These are phyloP conservation scores for Puccinellia tenuiflora DNA, from an alignment of 176 grass and related monocot species.

Conservation along the genomic window DNA sequence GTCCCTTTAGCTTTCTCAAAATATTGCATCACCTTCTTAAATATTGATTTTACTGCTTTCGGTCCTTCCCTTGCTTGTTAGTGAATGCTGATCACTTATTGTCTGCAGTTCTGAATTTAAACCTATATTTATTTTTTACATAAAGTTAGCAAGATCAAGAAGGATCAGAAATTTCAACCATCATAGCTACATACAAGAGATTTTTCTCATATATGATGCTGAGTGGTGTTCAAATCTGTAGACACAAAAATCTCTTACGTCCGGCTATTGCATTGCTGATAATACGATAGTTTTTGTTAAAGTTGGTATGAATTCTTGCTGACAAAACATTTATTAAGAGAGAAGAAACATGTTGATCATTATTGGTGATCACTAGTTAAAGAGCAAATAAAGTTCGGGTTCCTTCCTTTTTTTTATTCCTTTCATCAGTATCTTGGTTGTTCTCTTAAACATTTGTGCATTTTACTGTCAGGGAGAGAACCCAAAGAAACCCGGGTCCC, in stretches of 20 bases:
- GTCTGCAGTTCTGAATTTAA: not conserved
- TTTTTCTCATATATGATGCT: not conserved
- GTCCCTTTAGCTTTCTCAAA: not conserved
- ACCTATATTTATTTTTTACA: not conserved
- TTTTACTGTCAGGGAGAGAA: constrained; percentile 68
- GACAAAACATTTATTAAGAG: not conserved
- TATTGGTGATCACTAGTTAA: not conserved
- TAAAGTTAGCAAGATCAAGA: not conserved
- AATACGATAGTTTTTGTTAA: not conserved
- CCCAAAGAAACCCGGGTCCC: constrained; percentile 78
- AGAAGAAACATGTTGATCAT: not conserved
- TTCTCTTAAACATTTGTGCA: not conserved
- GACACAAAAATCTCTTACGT: not conserved
- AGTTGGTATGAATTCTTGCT: not conserved
- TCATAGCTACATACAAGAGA: not conserved
- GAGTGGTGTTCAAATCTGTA: not conserved
- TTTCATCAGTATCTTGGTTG: not conserved
- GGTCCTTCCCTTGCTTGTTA: not conserved
- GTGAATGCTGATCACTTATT: not conserved
- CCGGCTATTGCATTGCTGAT: not conserved
- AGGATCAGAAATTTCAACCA: not conserved
- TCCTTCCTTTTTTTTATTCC: not conserved
- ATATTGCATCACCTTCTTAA: not conserved
- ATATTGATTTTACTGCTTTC: not conserved
- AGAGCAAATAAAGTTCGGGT: not conserved